Base-by-base conservation (phyloP, 2,329 filamentous ascomycete genomes). In the Pestalotiopsis sp. region DNA sequence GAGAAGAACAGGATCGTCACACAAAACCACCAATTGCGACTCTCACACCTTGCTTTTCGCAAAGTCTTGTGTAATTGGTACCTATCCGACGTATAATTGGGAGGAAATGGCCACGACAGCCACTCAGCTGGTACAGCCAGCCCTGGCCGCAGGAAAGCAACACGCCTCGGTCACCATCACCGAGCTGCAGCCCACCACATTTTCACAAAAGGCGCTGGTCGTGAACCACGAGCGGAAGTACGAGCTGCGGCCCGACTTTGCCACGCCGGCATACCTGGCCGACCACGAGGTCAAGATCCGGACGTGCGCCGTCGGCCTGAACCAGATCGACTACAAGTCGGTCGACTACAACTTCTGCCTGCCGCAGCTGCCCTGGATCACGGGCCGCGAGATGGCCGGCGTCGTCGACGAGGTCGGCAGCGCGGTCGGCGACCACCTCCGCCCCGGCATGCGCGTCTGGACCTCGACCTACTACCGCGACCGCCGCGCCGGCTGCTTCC, bases 371-470 rank as follows among this genome's bases (percentile, higher is more conserved):
- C 64, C 64, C 6, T 66, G 64, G 64, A 86, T 90, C 67, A 90
- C 90, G 92, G 93, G 94, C 69, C 95, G 97, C 78, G 95, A 97
- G 77, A 97, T 97, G 77, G 93, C 93, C 1, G 95, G 95, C 5
- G 87, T 85, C 31, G 89, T 97, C 11, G 86, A 90, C 45, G 88
- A 92, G 71, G 83, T 87, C 58, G 94, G 94, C 0, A 82, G 85
- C 14, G 85, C 83, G 2, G 93, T 97, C 61, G 45, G 11, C 39
- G 39, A 90, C 87, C 88, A 85, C 0, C 84, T 97, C 71, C 83
- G 89, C 71, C 84, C 91, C 66, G 94, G 94, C 11, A 45, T 57
- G 14, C 20, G 64, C 5, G 64, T 66, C n/a, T 66, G 64, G 64
- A 66, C 64, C 36, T 66, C 64, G 41, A 66, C 64, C 14, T 66